Evolutionary conservation across 495 filamentous ascomycete genomes (phyloP), one percentile per base, ranked within the genome.

Genomic region (Cudoniella acicularis): DNA sequence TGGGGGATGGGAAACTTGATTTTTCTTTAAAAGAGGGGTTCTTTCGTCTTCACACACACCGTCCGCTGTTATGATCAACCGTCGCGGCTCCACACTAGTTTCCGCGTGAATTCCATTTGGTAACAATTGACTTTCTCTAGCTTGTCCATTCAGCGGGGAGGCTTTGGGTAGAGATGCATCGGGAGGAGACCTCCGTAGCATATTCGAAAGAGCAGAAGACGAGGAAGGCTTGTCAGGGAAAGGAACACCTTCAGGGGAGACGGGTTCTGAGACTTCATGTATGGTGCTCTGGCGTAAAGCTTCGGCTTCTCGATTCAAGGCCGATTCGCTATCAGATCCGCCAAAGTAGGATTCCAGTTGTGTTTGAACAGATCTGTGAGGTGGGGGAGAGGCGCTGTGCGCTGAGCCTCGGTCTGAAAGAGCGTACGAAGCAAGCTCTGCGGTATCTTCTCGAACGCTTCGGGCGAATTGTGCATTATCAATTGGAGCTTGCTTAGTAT

Each of bases 401-500:
- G 50, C 25, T 3, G 65, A 68, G 24, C 21, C 53, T 53, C 53
- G 78, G 64, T 86, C 83, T 52, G 88, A 90, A 27, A 97, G 77
- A n/a, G 88, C 88, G 62, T 89, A 89, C 4, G 83, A 90, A 22
- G 94, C 93, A 30, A 98, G 81, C 69, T 96, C 90, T 27, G 91
- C 91, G 1, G 94, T 96, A 67, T 96, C 86, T 69, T 96, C 89
- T 54, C 94, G 86, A 11, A 98, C 88, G 57, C 83, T 88, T 45
- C 84, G 80, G 21, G 88, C 84, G 72, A 89, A 88, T 55, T 88
- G 84, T 6, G 83, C 80, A 61, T 79, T 83, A 65, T 95, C 89
- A 75, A 79, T 60, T 3, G 76, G 72, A 30, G 70, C 74, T 77
- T 56, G 51, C 51, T 4, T 36, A 23, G 42, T 26, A 24, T 72